Base-by-base conservation (phyloP, 2,329 filamentous ascomycete genomes). In the Fusarium sp. region DNA sequence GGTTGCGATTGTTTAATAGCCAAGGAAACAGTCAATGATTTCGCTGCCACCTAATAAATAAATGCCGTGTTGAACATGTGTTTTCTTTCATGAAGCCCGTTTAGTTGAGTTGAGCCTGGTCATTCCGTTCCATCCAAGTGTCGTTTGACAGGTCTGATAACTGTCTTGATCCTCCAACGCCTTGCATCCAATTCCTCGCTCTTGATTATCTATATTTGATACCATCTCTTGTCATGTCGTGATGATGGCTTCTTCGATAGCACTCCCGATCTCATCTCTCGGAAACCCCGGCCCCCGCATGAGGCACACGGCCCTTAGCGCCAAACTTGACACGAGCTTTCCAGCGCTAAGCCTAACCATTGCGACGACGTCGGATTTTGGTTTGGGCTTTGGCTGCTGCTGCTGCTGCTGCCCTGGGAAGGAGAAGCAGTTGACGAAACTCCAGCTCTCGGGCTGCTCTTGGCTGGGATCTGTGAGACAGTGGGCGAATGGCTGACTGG, bases 361-460 rank as follows among this genome's bases (percentile, higher is more conserved):
- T n/a, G n/a, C n/a, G 1, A 75, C 40, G 12, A 62, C 62, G 7
- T 57, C 60, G 7, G 72, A 49, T 14, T 53, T 49, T 16, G 63
- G 53, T 10, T 56, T 49, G 14, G 63, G 36, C 42, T 69, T 71
- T 2, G 73, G 60, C 11, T 74, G 59, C 1, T 67, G 57, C 2
- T 31, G 60, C 11, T 74, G 59, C 1, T 67, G 57, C 2, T 31
- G 17, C 6, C 6, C 46, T 31, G 71, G 67, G 36, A 76, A 72
- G 0, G 70, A 74, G 53, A 78, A 78, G 33, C 77, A 78, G 20
- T 78, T 70, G 36, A 78, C 76, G 7, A 77, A 78, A 20, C 76
- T 78, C 76, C 76, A 78, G 38, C 76, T 78, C n/a, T 77, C 76
- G 1, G 76, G 73, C 14, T 78, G 76, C 5, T 65, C 56, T 1